Base-by-base conservation (phyloP, 768 basidiomycete species). In the Russula earlei region DNA sequence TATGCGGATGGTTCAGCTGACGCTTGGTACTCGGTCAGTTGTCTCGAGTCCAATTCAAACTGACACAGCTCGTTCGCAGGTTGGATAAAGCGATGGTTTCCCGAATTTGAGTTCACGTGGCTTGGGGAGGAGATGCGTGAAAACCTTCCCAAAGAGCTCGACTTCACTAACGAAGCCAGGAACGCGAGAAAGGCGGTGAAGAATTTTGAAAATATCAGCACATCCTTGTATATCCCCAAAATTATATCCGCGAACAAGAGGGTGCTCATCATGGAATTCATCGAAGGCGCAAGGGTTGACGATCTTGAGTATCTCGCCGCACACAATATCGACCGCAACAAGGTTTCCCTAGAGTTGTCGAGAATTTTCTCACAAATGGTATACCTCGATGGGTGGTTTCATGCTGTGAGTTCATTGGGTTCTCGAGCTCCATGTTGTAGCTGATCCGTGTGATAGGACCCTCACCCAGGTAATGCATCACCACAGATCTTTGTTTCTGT, bases 301-400 rank as follows among this genome's bases (percentile, higher is more conserved):
- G 87, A 97, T 67, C 68, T 95, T 51, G 75, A 75, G 36, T 99
- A 91, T 67, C 77, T 99, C 14, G 84, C 86, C 22, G 73, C 82
- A 36, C 76, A 88, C 58, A 76, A 80, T 43, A 97, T 99, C 59
- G 91, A 99, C 69, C 77, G 95, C 51, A 99, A 98, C 67, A 86
- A 85, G 67, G 94, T 99, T 42, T 84, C 92, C 1, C 72, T 95
- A 52, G 93, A 98, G 69, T 76, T 99, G 20, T 83, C 87, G 3
- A 73, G 86, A 61, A 95, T 99, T 65, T 97, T 97, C 67, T 87
- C 81, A 48, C 84, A 82, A 65, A 97, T 98, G 96, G 91, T 98
- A 11, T 95, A 97, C 65, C 67, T 96, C 41, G 90, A 95, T 67
- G 94, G 94, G 17, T 92, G 85, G 81, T 88, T 88, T 67, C 85